These are phyloP conservation scores for Xerocomellus intermedius DNA, from an alignment of 768 basidiomycete genomes.

Conservation along the genomic window DNA sequence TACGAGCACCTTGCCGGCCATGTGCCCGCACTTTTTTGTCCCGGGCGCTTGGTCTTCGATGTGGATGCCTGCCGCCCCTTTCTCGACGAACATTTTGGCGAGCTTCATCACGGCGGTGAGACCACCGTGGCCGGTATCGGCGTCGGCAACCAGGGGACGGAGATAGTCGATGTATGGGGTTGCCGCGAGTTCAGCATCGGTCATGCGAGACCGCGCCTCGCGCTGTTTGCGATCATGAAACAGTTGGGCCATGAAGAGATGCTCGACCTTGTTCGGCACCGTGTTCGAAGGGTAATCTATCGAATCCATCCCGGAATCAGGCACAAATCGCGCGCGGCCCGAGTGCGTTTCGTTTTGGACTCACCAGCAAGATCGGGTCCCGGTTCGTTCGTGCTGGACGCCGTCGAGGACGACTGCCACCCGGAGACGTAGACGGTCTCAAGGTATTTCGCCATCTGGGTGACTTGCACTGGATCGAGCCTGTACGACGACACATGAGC, in stretches of 20 bases:
- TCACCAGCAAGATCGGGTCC: conserved; percentile 96
- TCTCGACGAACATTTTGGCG: conserved; percentile 98
- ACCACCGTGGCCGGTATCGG: conserved; percentile 97
- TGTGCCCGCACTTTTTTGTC: conserved; percentile 94
- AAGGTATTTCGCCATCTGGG: conserved; percentile 98
- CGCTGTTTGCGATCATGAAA: conserved; percentile 99
- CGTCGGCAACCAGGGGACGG: conserved; percentile 93
- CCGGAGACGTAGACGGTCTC: conserved; percentile 99
- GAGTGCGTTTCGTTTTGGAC: conserved; percentile 10
- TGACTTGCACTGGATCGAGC: conserved; percentile 95
- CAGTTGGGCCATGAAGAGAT: conserved; percentile 95
- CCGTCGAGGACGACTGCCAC: conserved; percentile 93
- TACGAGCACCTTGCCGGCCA: conserved; percentile 96
- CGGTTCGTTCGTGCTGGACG: conserved; percentile 91
- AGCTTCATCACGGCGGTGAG: conserved; percentile 99
- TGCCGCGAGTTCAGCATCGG: conserved; percentile 66
- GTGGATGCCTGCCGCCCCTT: conserved; percentile 97
- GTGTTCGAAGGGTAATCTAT: conserved; percentile 97
- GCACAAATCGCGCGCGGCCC: not conserved
- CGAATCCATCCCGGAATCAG: conserved; percentile 2
- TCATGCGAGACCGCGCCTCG: conserved; percentile 69
- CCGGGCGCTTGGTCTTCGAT: conserved; percentile 97
- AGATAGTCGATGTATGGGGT: conserved; percentile 84
- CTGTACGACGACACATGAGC: conserved; percentile 40
- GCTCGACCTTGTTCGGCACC: conserved; percentile 98